These are phyloP conservation scores for Neofusicoccum laricinum DNA, from an alignment of 2,329 filamentous ascomycete species.

Conservation along the genomic window DNA sequence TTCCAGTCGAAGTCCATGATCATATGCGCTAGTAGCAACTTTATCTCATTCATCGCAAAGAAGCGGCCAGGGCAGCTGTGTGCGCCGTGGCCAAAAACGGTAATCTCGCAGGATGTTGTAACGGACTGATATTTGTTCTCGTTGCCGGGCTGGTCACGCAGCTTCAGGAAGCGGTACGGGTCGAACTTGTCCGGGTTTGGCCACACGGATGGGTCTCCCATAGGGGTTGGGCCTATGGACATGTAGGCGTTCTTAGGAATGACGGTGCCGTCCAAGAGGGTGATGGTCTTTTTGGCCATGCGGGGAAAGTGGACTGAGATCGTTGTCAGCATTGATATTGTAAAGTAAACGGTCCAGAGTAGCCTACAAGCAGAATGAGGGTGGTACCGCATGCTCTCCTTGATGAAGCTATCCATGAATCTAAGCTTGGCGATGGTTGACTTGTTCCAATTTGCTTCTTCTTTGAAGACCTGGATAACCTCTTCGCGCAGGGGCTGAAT, in stretches of 20 bases:
- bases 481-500: conserved; percentile 18
- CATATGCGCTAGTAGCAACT: conserved; percentile 27
- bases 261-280: background rate
- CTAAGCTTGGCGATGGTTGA: conserved; percentile 11
- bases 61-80: conserved; percentile 33
- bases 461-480: background rate
- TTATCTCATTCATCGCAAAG: conserved; percentile 33
- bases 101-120: background rate
- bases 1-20: background rate
- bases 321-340: background rate
- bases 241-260: background rate
- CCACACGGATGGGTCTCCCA: background rate
- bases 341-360: background rate
- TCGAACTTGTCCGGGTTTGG: background rate
- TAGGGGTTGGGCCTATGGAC: background rate
- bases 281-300: background rate
- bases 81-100: conserved; percentile 29
- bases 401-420: conserved; percentile 21
- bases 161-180: background rate
- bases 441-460: background rate
- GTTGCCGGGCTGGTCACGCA: conserved; percentile 18
- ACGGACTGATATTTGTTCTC: conserved; percentile 23
- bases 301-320: background rate
- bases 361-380: background rate
- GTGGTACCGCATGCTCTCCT: conserved; percentile 6